phyloP scores from a whole-genome alignment of 345 rosid species.

The Melaleuca quinquenervia region DNA sequence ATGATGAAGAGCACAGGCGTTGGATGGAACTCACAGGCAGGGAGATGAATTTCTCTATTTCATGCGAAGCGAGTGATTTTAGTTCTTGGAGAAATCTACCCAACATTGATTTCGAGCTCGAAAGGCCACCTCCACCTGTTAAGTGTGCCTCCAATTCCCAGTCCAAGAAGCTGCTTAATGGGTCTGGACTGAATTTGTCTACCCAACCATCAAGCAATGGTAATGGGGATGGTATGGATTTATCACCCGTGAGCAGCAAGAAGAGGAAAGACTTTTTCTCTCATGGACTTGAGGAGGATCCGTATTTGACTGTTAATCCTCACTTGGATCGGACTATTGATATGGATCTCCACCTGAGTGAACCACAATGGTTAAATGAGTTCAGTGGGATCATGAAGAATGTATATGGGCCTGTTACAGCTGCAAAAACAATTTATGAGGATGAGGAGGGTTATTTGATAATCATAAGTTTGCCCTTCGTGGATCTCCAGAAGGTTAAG shows the following conservation, averaged over 20 bases:
- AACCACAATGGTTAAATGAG: conserved; percentile 66
- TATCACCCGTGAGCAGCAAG: conserved; percentile 63
- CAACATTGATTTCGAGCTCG: conserved; percentile 86
- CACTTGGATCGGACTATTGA: conserved; percentile 26
- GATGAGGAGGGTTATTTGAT: conserved; percentile 76
- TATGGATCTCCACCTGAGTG: conserved; percentile 50
- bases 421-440: conserved; percentile 87
- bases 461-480: conserved; percentile 82
- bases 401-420: conserved; percentile 82
- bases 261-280: conserved; percentile 75
- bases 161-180: conserved; percentile 72
- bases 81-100: conserved; percentile 93
- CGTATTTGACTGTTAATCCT: conserved; percentile 36
- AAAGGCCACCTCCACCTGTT: conserved; percentile 41
- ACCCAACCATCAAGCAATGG: conserved; percentile 50
- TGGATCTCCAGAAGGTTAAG: conserved; percentile 85
- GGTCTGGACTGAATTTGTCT: conserved; percentile 75
- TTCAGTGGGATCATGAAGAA: conserved; percentile 83
- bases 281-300: conserved; percentile 53
- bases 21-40: conserved; percentile 93
- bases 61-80: conserved; percentile 82
- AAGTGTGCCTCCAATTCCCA: conserved; percentile 44
- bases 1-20: conserved; percentile 83
- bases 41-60: conserved; percentile 68
- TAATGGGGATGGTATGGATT: conserved; percentile 55